These are phyloP conservation scores for Quambalaria eucalypti DNA, from an alignment of 1,284 basidiomycete genomes.

Conservation along the genomic window DNA sequence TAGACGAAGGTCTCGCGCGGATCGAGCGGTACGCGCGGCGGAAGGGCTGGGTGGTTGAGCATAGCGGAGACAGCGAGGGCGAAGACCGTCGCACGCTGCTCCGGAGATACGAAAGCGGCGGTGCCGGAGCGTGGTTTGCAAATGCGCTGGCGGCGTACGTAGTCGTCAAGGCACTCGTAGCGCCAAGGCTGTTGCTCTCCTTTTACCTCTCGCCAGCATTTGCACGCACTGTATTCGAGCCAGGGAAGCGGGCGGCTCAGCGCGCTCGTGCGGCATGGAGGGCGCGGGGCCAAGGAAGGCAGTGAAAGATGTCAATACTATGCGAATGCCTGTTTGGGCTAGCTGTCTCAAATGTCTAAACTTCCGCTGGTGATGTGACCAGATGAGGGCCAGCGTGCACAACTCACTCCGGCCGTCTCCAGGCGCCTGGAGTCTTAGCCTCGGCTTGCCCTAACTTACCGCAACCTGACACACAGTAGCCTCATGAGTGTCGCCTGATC, in stretches of 20 bases:
- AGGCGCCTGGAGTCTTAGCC: too few species aligned
- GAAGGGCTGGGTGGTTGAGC: conserved; percentile 56
- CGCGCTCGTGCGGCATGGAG: too few species aligned
- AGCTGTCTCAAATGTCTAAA: too few species aligned
- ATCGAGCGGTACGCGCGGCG: conserved; percentile 63
- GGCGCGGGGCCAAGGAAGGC: not conserved
- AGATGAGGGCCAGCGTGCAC: too few species aligned
- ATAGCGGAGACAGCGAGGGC: conserved; percentile 11
- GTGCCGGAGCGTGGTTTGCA: conserved; percentile 49
- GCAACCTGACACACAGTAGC: too few species aligned
- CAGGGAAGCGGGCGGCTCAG: not conserved
- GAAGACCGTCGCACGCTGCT: conserved; percentile 27
- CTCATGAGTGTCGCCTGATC: too few species aligned
- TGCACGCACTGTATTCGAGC: not conserved
- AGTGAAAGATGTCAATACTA: too few species aligned
- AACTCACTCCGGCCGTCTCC: too few species aligned
- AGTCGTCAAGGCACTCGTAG: conserved; percentile 71
- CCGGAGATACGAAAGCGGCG: conserved; percentile 49
- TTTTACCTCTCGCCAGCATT: not conserved
- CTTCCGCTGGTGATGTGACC: too few species aligned
- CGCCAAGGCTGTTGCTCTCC: conserved; percentile 55
- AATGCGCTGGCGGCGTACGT: conserved; percentile 66
- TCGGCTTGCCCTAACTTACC: too few species aligned
- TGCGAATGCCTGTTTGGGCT: too few species aligned
- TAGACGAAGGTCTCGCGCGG: conserved; percentile 49